Evolutionary conservation across 148 eudicot genomes (phyloP).

Genomic region (Nepenthes mirabilis): DNA sequence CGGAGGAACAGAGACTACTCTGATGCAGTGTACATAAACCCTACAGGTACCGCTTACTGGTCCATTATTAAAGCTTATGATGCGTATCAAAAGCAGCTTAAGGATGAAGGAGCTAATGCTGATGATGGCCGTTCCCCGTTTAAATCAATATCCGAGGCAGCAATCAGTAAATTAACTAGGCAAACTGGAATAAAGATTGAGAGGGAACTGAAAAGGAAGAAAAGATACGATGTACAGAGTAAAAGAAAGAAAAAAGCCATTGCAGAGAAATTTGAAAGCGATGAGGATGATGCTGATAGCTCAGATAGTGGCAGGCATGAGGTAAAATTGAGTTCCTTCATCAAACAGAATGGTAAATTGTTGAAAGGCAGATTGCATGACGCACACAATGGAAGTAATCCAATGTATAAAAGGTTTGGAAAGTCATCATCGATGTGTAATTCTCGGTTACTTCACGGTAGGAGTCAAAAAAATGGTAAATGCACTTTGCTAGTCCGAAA

Average conservation of each 20-base stretch:
- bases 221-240: slow-evolving; percentile 26
- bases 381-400: slow-evolving; percentile 22
- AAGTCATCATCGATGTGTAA: slow-evolving; percentile 5
- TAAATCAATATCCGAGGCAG: slow-evolving; percentile 60
- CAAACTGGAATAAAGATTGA: slow-evolving; percentile 78
- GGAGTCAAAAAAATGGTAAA: slow-evolving; percentile 62
- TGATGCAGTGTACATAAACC: slow-evolving; percentile 91
- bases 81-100: slow-evolving; percentile 77
- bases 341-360: slow-evolving; percentile 36
- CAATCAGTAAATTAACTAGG: slow-evolving; percentile 68
- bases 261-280: slow-evolving; percentile 23
- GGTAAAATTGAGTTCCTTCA: slow-evolving; percentile 30
- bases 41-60: slow-evolving; percentile 90
- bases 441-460: slow-evolving; percentile 32
- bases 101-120: slow-evolving; percentile 40
- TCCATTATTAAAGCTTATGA: slow-evolving; percentile 96
- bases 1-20: slow-evolving; percentile 84
- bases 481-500: slow-evolving; percentile 76
- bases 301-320: slow-evolving; percentile 40
- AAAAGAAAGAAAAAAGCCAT: slow-evolving; percentile 25
- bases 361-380: slow-evolving; percentile 30
- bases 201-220: slow-evolving; percentile 70
- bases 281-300: slow-evolving; percentile 31
- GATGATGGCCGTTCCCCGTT: slow-evolving; percentile 28
- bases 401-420: slow-evolving; percentile 15